These are phyloP conservation scores for Wickerhamomyces sp. DNA, from an alignment of 1,139 yeast genomes.

Conservation along the genomic window DNA sequence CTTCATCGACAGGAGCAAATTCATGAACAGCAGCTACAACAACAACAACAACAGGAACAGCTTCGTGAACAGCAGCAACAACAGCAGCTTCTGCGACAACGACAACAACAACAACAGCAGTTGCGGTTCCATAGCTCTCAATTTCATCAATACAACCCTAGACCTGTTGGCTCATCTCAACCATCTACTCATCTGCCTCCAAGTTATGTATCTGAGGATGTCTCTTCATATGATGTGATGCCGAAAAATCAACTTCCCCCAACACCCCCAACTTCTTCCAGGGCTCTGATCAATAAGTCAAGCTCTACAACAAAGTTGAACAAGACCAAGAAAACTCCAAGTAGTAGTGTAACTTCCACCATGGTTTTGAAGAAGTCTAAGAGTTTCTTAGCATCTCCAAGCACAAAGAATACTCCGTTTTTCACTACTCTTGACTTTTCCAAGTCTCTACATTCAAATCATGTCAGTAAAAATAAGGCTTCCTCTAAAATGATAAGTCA, in stretches of 20 bases:
- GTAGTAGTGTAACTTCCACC: constrained; percentile 3
- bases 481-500: not conserved
- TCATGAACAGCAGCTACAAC: constrained; percentile 5
- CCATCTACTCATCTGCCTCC: not conserved
- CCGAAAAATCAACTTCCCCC: constrained; percentile 1
- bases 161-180: too few species aligned
- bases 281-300: constrained; percentile 14
- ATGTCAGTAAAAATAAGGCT: not conserved
- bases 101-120: constrained; percentile 1
- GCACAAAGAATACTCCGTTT: constrained; percentile 9
- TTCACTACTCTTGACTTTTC: constrained; percentile 23
- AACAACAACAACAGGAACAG: constrained; percentile 6
- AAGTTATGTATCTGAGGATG: too few species aligned
- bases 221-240: not conserved
- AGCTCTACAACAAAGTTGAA: constrained; percentile 20
- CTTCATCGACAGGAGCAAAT: constrained; percentile 1
- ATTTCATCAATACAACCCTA: constrained; percentile 3
- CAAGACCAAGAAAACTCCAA: constrained; percentile 15
- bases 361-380: constrained; percentile 19
- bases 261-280: constrained; percentile 7
- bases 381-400: constrained; percentile 13
- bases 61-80: constrained; percentile 1
- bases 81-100: not conserved
- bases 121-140: constrained; percentile 5
- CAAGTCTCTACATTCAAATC: constrained; percentile 5